A percentile compares a stretch with the other conserved stretches of the same genome.
phyloP scores from a whole-genome alignment of 768 basidiomycete genomes.

The Tephrocybe sp. region DNA sequence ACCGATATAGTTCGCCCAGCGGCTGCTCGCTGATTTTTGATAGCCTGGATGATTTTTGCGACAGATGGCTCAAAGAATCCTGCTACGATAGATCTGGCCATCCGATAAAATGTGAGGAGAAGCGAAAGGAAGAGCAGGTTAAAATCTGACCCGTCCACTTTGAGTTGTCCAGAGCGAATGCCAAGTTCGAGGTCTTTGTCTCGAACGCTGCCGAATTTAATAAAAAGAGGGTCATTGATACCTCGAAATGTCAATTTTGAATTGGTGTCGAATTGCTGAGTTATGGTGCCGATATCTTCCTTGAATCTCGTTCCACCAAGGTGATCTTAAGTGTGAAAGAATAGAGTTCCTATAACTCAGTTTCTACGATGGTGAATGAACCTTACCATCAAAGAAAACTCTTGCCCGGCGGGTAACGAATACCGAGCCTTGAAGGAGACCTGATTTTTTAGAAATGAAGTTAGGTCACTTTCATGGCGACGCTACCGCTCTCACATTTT shows the following conservation, averaged over 20 bases:
- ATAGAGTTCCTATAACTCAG: not conserved
- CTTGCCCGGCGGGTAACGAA: conserved; percentile 43
- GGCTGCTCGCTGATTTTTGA: conserved; percentile 14
- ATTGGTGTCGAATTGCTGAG: conserved; percentile 41
- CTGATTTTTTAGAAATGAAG: conserved; percentile 27
- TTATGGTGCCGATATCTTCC: conserved; percentile 41
- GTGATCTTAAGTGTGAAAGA: conserved; percentile 32
- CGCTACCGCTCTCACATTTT: conserved; percentile 40
- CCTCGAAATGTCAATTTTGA: conserved; percentile 44
- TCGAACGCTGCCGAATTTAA: conserved; percentile 41
- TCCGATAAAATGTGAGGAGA: not conserved
- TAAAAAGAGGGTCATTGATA: conserved; percentile 35
- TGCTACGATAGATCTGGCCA: conserved; percentile 18
- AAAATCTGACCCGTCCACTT: conserved; percentile 34
- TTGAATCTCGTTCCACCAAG: conserved; percentile 39
- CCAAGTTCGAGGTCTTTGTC: conserved; percentile 36
- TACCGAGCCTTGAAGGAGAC: conserved; percentile 47
- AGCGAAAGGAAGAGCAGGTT: no score
- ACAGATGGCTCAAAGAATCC: conserved; percentile 28
- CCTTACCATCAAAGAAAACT: conserved; percentile 35
- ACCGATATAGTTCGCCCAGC: conserved; percentile 5
- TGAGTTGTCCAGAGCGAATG: conserved; percentile 48
- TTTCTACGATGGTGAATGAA: not conserved
- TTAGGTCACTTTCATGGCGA: no score
- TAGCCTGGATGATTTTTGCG: conserved; percentile 19